A percentile compares a stretch with the other conserved stretches of the same genome.
phyloP scores from a whole-genome alignment of 768 basidiomycete species.

The Mycena rebaudengoi region DNA sequence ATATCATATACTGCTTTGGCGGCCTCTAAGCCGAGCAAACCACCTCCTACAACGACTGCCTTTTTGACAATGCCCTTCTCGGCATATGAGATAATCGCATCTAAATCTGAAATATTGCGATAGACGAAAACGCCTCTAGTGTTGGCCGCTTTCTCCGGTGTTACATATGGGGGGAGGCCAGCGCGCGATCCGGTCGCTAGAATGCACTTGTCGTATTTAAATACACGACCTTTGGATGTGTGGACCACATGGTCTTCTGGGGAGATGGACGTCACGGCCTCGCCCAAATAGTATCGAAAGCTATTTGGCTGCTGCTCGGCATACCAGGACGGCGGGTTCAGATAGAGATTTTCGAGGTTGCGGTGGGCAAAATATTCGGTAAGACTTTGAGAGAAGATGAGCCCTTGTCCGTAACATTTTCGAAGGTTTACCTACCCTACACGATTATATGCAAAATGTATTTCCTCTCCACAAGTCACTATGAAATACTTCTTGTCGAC shows the following conservation, averaged over 20 bases:
- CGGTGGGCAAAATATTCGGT: conserved; percentile 73
- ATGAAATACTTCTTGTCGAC: conserved; percentile 57
- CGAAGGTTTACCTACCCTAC: conserved; percentile 54
- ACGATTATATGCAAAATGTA: conserved; percentile 63
- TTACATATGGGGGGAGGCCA: conserved; percentile 65
- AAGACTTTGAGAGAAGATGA: conserved; percentile 33
- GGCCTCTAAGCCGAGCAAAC: conserved; percentile 76
- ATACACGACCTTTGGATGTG: conserved; percentile 52
- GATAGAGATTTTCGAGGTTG: conserved; percentile 64
- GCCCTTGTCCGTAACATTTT: no score
- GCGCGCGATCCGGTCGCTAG: conserved; percentile 77
- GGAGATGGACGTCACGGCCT: conserved; percentile 52
- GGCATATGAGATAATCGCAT: conserved; percentile 68
- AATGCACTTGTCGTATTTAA: conserved; percentile 69
- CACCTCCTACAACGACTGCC: conserved; percentile 73
- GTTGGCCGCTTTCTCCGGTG: conserved; percentile 44
- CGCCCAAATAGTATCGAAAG: conserved; percentile 61
- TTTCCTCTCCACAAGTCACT: conserved; percentile 68
- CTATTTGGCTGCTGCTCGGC: conserved; percentile 61
- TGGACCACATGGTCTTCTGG: conserved; percentile 50
- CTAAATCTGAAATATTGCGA: conserved; percentile 74
- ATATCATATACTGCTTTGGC: conserved; percentile 78
- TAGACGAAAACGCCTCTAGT: conserved; percentile 75
- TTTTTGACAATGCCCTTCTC: conserved; percentile 52
- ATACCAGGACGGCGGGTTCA: conserved; percentile 68